These are phyloP conservation scores for Xylogone sp. DNA, from an alignment of 2,329 filamentous ascomycete species.

Conservation along the genomic window DNA sequence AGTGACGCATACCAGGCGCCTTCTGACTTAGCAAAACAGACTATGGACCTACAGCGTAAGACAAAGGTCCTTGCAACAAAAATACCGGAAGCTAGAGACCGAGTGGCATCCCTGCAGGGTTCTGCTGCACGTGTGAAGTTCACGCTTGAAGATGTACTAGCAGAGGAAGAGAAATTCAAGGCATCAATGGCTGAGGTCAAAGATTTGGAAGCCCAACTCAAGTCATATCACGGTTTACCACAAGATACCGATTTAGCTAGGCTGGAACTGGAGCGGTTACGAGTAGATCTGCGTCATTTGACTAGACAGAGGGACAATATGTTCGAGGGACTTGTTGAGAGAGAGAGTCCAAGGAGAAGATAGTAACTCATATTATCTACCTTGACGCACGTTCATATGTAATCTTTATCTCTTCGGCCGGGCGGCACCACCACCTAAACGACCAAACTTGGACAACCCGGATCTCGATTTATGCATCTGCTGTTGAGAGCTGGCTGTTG, in stretches of 20 bases:
- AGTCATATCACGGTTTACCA: slow-evolving; percentile 67
- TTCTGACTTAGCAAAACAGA: slow-evolving; percentile 60
- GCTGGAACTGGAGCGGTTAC: slow-evolving; percentile 64
- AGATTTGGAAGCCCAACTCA: slow-evolving; percentile 58
- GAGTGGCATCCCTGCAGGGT: slow-evolving; percentile 37
- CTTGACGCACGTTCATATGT: slow-evolving; percentile 1
- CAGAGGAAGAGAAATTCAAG: slow-evolving; percentile 55
- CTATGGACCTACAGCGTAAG: slow-evolving; percentile 69
- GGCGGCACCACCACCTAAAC: slow-evolving; percentile 65
- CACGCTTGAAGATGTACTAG: slow-evolving; percentile 54
- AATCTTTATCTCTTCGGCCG: slow-evolving; percentile 41
- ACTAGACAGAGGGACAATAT: slow-evolving; percentile 64
- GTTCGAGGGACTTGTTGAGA: slow-evolving; percentile 70
- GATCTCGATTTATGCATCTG: slow-evolving; percentile 55
- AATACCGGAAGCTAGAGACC: slow-evolving; percentile 63
- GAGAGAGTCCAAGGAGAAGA: slow-evolving; percentile 48
- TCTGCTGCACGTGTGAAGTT: slow-evolving; percentile 23
- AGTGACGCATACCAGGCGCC: slow-evolving; percentile 49
- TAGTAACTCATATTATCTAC: slow-evolving; percentile 13
- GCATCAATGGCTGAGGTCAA: slow-evolving; percentile 54
- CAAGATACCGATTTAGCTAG: slow-evolving; percentile 66
- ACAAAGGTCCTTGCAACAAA: slow-evolving; percentile 64
- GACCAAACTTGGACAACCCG: slow-evolving; percentile 65
- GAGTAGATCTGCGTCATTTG: slow-evolving; percentile 58
- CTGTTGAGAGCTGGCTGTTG: slow-evolving; percentile 34